These are phyloP conservation scores for Leucogyrophana mollusca DNA, from an alignment of 768 basidiomycete genomes.

Conservation along the genomic window DNA sequence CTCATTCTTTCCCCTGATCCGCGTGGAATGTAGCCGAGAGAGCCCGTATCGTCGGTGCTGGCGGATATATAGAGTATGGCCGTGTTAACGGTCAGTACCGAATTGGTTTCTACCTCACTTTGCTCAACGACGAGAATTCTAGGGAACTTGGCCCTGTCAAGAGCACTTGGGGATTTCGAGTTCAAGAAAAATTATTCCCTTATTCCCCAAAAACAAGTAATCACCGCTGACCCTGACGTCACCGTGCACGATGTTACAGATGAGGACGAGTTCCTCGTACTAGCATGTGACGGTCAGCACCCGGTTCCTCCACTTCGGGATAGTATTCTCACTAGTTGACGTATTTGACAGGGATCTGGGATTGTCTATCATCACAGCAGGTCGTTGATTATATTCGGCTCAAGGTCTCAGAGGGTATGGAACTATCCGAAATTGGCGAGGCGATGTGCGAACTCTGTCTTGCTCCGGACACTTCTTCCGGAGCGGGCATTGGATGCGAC, in stretches of 20 bases:
- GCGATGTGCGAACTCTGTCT: conserved; percentile 90
- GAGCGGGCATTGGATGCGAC: conserved; percentile 94
- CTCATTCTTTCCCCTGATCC: not conserved
- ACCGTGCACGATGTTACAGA: conserved; percentile 74
- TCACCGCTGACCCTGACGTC: conserved; percentile 93
- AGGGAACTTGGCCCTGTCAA: conserved; percentile 95
- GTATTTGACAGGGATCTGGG: conserved; percentile 85
- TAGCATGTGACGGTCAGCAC: conserved; percentile 91
- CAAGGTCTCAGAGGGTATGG: conserved; percentile 74
- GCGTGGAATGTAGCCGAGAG: conserved; percentile 60
- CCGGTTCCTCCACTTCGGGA: not conserved
- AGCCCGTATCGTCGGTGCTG: conserved; percentile 82
- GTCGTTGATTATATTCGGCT: conserved; percentile 87
- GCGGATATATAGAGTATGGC: conserved; percentile 95
- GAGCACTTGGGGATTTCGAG: conserved; percentile 96
- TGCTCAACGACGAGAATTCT: conserved; percentile 1
- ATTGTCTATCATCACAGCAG: conserved; percentile 92
- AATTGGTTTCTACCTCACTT: not conserved
- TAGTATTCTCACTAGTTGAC: conserved; percentile 1
- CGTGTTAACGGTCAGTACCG: conserved; percentile 85
- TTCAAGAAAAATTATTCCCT: conserved; percentile 93
- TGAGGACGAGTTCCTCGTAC: conserved; percentile 95
- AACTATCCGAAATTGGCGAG: conserved; percentile 83
- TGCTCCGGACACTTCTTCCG: conserved; percentile 89
- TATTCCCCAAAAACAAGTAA: conserved; percentile 86